Conservation (phyloP, 192 early-diverging fungal genomes). For the Endogone sp. region DNA sequence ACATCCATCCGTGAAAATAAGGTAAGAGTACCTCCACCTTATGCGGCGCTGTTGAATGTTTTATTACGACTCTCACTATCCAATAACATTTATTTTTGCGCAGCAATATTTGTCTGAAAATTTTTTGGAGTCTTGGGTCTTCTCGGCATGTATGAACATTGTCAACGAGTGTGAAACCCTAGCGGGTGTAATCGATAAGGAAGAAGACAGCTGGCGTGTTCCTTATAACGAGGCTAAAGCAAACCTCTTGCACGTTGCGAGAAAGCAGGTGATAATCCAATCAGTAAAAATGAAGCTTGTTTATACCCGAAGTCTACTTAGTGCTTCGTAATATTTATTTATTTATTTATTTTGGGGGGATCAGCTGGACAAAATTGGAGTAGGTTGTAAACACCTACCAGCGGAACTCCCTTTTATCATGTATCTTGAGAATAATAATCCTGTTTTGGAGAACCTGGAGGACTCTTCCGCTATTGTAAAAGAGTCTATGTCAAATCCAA, state of each 20-base stretch:
- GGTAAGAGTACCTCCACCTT: constrained; percentile 26
- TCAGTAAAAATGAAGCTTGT: no score
- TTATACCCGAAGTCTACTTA: no score
- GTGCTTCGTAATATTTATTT: no score
- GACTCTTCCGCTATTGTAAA: constrained; percentile 18
- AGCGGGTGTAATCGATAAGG: constrained; percentile 36
- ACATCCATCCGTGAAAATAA: constrained; percentile 67
- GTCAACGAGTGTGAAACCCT: constrained; percentile 77
- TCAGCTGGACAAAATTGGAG: constrained; percentile 77
- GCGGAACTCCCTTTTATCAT: constrained; percentile 49
- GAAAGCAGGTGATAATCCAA: constrained; percentile 83
- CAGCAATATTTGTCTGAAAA: constrained; percentile 46
- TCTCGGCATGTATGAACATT: constrained; percentile 70
- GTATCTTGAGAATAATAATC: constrained; percentile 35
- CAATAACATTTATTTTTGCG: background rate
- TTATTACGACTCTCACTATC: background rate
- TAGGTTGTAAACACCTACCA: constrained; percentile 51
- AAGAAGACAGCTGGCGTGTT: constrained; percentile 36
- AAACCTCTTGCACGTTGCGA: constrained; percentile 68
- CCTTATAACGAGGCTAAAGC: constrained; percentile 72
- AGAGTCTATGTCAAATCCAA: constrained; percentile 59
- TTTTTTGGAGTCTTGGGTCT: constrained; percentile 82
- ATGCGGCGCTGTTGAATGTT: no score
- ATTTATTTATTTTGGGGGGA: no score
- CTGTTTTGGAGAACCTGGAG: constrained; percentile 5